Percentiles rank a stretch among this genome's conserved stretches.
phyloP scores from a whole-genome alignment of 176 grass and related monocot genomes.

The Phoenix roebelenii region DNA sequence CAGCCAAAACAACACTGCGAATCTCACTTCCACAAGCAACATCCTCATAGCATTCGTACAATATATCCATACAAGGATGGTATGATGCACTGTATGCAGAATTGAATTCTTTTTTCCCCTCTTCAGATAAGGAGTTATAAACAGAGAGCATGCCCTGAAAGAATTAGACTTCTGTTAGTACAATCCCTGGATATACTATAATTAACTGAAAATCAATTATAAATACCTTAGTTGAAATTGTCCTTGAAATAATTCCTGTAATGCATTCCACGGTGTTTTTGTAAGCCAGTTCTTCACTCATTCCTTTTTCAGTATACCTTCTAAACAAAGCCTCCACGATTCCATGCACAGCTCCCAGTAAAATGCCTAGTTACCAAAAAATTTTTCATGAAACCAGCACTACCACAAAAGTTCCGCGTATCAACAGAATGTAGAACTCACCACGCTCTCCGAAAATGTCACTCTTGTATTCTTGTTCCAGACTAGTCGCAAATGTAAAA shows the following conservation, averaged over 20 bases:
- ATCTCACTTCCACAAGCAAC: constrained; percentile 70
- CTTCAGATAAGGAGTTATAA: constrained; percentile 49
- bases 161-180: too few relatives aligned
- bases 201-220: too few relatives aligned
- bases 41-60: constrained; percentile 64
- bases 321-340: constrained; percentile 69
- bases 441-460: constrained; percentile 71
- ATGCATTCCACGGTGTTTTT: constrained; percentile 70
- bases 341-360: constrained; percentile 60
- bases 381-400: constrained; percentile 8
- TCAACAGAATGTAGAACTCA: constrained; percentile 1
- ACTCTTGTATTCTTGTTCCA: too few relatives aligned
- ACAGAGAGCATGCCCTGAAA: constrained; percentile 60
- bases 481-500: too few relatives aligned
- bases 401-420: background rate
- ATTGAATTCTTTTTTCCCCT: constrained; percentile 62
- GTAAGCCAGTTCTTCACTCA: constrained; percentile 53
- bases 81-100: constrained; percentile 58
- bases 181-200: too few relatives aligned
- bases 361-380: constrained; percentile 37
- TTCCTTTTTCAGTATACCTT: constrained; percentile 71
- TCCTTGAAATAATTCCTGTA: constrained; percentile 68
- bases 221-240: constrained; percentile 58
- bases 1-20: constrained; percentile 68
- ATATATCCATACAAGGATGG: constrained; percentile 66